Conservation (phyloP, 257 asterid species). For the Solanum bukasovii region DNA sequence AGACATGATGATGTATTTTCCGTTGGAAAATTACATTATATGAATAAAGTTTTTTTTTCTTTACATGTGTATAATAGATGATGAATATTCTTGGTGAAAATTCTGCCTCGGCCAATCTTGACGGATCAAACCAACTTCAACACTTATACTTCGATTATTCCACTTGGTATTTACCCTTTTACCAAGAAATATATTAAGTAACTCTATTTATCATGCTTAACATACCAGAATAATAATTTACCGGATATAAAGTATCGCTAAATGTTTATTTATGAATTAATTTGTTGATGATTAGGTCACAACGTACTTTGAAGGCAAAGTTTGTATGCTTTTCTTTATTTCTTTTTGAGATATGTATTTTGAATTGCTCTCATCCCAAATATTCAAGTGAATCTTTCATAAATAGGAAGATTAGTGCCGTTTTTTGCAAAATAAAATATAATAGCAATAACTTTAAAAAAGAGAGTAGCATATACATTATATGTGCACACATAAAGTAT, state of each 20-base stretch:
- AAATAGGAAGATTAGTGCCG: no score
- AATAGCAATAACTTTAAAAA: no score
- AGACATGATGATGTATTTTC: background rate
- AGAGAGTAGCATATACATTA: no score
- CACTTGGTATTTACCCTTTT: background rate
- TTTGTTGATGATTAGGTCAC: no score
- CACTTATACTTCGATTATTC: background rate
- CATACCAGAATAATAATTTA: background rate
- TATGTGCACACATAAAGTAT: no score
- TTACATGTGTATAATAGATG: background rate
- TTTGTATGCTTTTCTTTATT: no score
- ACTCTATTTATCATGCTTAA: background rate
- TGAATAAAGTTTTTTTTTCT: background rate
- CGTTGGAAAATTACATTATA: background rate
- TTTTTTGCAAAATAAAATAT: no score
- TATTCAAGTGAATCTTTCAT: no score
- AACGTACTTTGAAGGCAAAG: no score
- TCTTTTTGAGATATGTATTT: no score
- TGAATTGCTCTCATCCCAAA: no score
- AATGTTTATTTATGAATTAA: no score
- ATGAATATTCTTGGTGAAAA: background rate
- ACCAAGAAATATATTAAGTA: background rate
- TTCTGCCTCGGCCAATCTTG: background rate
- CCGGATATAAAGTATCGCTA: background rate
- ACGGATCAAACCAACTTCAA: background rate